These are phyloP conservation scores for Miamiensis avidus DNA, from an alignment of 169 alveolate genomes.

Conservation along the genomic window DNA sequence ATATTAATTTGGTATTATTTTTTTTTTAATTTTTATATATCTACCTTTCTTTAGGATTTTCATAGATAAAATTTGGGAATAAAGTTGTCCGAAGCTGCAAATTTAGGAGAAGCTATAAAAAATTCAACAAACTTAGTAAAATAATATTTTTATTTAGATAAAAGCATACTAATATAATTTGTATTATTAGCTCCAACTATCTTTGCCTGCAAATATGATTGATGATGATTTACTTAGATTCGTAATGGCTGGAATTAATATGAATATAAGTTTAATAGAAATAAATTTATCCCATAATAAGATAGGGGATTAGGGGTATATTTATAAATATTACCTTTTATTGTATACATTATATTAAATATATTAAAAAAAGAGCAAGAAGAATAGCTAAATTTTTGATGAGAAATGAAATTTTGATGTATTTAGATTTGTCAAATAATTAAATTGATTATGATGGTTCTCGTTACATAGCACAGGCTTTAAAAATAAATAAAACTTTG, in stretches of 20 bases:
- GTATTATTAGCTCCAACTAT: too few species aligned
- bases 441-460: slow-evolving; percentile 46
- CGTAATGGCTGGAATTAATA: slow-evolving; percentile 44
- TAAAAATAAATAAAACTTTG: slow-evolving; percentile 36
- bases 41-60: slow-evolving; percentile 4
- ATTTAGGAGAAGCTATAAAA: slow-evolving; percentile 49
- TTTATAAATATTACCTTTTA: neutral
- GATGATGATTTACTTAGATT: slow-evolving; percentile 47
- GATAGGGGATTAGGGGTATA: slow-evolving; percentile 45
- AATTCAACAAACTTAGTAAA: slow-evolving; percentile 38
- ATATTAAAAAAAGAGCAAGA: slow-evolving; percentile 10
- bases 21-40: too few species aligned
- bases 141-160: too few species aligned
- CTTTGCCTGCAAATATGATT: slow-evolving; percentile 37
- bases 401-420: slow-evolving; percentile 41
- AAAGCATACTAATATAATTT: neutral
- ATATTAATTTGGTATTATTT: too few species aligned
- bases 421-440: slow-evolving; percentile 39
- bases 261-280: slow-evolving; percentile 38
- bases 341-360: neutral
- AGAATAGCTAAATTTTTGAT: slow-evolving; percentile 45
- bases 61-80: slow-evolving; percentile 33
- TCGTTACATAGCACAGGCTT: slow-evolving; percentile 34
- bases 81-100: slow-evolving; percentile 42
- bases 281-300: slow-evolving; percentile 45